Percentiles rank a stretch among this genome's conserved stretches.
Conservation (phyloP, 805 yeast species). For the Sugiyamaella americana region DNA sequence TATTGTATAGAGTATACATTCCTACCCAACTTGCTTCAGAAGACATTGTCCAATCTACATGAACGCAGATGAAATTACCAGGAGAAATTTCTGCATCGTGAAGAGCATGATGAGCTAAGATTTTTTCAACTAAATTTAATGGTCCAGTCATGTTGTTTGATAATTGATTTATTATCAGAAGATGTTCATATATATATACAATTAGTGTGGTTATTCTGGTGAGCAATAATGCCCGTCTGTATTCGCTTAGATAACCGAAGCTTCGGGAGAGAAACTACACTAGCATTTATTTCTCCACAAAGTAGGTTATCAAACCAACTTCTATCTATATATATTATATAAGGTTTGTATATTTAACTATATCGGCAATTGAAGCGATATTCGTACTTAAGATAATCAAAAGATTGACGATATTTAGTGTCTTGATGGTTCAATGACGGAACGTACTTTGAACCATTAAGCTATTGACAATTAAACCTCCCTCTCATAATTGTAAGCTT, state of each 20-base stretch:
- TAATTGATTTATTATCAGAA: not conserved
- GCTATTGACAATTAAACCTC: too few species aligned
- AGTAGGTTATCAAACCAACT: not conserved
- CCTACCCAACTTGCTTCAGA: conserved; percentile 15
- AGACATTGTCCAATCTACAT: conserved; percentile 15
- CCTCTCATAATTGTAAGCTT: too few species aligned
- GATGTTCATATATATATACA: not conserved
- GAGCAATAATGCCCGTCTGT: too few species aligned
- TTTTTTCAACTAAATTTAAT: conserved; percentile 10
- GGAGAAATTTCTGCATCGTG: conserved; percentile 7
- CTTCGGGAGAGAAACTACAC: too few species aligned
- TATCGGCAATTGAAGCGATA: too few species aligned
- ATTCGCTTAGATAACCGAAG: not conserved
- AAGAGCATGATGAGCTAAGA: conserved; percentile 10
- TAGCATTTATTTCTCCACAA: not conserved
- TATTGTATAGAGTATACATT: conserved; percentile 9
- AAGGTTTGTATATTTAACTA: too few species aligned
- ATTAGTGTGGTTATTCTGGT: not conserved
- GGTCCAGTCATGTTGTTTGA: conserved; percentile 1
- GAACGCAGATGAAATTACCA: conserved; percentile 12
- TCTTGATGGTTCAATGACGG: too few species aligned
- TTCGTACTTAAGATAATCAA: too few species aligned
- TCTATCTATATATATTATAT: too few species aligned
- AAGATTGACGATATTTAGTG: too few species aligned
- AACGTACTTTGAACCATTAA: too few species aligned